phyloP scores from a whole-genome alignment of 2,329 filamentous ascomycete species.

The Colletotrichum godetiae region DNA sequence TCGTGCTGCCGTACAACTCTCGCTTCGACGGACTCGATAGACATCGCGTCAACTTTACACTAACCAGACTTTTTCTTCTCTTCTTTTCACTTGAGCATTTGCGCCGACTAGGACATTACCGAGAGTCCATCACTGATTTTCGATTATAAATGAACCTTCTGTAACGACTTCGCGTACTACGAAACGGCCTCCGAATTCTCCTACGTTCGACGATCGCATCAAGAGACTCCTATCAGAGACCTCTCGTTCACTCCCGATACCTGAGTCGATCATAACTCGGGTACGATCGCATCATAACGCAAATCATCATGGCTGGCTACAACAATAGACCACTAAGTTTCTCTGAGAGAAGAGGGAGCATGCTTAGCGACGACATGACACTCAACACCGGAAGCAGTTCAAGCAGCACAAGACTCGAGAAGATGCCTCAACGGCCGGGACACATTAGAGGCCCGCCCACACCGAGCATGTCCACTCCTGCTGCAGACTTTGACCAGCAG shows the following conservation, averaged over 20 bases:
- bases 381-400: conserved; percentile 60
- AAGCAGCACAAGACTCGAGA: conserved; percentile 62
- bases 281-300: neutral
- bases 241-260: neutral
- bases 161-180: conserved; percentile 9
- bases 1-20: neutral
- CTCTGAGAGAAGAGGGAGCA: conserved; percentile 70
- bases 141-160: conserved; percentile 16
- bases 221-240: neutral
- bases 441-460: conserved; percentile 70
- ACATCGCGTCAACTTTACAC: neutral
- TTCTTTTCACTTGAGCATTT: neutral
- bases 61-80: no score
- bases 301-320: conserved; percentile 54
- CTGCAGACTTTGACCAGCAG: conserved; percentile 71
- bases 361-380: conserved; percentile 67
- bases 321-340: conserved; percentile 64
- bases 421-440: conserved; percentile 60
- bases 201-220: neutral
- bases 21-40: neutral
- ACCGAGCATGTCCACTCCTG: conserved; percentile 74
- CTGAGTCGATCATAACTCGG: neutral
- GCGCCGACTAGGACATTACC: neutral
- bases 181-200: neutral
- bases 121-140: neutral